Conservation (phyloP, 23 red algal genomes). For the Gracilaria gracilis region DNA sequence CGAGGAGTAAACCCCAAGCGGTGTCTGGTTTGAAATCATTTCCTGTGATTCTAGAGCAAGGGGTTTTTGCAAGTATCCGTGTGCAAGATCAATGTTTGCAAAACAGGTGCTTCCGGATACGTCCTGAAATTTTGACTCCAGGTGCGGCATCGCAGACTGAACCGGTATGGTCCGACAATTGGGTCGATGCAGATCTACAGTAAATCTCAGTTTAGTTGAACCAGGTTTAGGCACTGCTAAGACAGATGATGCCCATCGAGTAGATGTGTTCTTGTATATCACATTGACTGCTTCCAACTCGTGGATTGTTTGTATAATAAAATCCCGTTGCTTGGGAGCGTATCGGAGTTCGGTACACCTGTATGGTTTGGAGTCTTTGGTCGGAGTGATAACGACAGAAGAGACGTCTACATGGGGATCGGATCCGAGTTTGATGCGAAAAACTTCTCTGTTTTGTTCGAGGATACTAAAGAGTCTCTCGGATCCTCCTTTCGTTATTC, state of each 20-base stretch:
- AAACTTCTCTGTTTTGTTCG: constrained; percentile 1
- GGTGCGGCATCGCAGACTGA: constrained; percentile 32
- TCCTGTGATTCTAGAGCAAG: constrained; percentile 40
- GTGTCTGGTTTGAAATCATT: constrained; percentile 42
- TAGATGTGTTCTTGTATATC: constrained; percentile 27
- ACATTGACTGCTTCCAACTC: constrained; percentile 30
- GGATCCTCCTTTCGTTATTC: not conserved
- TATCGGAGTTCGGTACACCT: constrained; percentile 24
- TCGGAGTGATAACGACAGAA: not conserved
- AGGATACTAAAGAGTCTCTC: not conserved
- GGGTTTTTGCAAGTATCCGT: constrained; percentile 59
- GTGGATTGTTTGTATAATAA: constrained; percentile 30
- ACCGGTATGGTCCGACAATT: constrained; percentile 31
- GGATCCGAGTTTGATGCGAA: constrained; percentile 28
- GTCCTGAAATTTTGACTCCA: constrained; percentile 41
- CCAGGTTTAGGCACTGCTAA: constrained; percentile 44
- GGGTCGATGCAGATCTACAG: constrained; percentile 31
- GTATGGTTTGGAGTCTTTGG: not conserved
- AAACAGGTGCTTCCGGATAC: constrained; percentile 27
- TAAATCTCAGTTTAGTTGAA: constrained; percentile 18
- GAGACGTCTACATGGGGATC: constrained; percentile 25
- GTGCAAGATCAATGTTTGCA: constrained; percentile 48
- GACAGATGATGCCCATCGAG: constrained; percentile 16
- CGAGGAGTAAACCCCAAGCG: constrained; percentile 35
- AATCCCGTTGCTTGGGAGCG: constrained; percentile 30